phyloP scores from a whole-genome alignment of 148 eudicot species.

The Polygonum maritimum region DNA sequence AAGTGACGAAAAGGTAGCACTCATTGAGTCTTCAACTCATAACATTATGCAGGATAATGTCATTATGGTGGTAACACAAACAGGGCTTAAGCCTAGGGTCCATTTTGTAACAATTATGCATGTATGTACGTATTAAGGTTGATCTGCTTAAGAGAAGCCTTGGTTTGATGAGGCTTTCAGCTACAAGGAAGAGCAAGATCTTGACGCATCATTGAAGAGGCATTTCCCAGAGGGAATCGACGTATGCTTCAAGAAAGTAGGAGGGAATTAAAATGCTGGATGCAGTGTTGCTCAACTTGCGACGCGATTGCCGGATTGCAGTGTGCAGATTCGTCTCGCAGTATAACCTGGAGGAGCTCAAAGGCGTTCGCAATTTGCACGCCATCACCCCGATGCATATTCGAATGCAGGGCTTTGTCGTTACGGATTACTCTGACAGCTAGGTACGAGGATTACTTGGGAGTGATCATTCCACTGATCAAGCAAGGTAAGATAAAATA shows the following conservation, averaged over 20 bases:
- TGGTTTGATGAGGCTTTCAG: constrained; percentile 19
- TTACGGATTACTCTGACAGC: constrained; percentile 25
- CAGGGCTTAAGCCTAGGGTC: no score
- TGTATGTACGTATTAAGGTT: constrained; percentile 18
- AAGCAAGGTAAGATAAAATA: constrained; percentile 29
- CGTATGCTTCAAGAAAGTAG: constrained; percentile 36
- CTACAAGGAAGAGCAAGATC: constrained; percentile 51
- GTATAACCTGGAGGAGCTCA: constrained; percentile 31
- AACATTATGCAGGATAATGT: no score
- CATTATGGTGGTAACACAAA: no score
- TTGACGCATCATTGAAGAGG: constrained; percentile 43
- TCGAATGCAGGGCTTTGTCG: constrained; percentile 43
- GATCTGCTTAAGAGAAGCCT: constrained; percentile 39
- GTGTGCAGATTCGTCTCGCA: constrained; percentile 48
- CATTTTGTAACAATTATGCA: no score
- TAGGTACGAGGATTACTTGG: constrained; percentile 33
- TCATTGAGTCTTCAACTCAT: not conserved
- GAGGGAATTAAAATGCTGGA: constrained; percentile 49
- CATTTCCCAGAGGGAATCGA: constrained; percentile 1
- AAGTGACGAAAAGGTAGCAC: constrained; percentile 39
- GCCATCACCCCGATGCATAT: constrained; percentile 22
- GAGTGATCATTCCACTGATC: constrained; percentile 4
- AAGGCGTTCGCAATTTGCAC: constrained; percentile 32
- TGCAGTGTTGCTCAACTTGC: constrained; percentile 40
- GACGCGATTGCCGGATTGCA: constrained; percentile 35